Conservation (phyloP, 2,329 filamentous ascomycete species). For the Cephalotrichum gorgonifer region DNA sequence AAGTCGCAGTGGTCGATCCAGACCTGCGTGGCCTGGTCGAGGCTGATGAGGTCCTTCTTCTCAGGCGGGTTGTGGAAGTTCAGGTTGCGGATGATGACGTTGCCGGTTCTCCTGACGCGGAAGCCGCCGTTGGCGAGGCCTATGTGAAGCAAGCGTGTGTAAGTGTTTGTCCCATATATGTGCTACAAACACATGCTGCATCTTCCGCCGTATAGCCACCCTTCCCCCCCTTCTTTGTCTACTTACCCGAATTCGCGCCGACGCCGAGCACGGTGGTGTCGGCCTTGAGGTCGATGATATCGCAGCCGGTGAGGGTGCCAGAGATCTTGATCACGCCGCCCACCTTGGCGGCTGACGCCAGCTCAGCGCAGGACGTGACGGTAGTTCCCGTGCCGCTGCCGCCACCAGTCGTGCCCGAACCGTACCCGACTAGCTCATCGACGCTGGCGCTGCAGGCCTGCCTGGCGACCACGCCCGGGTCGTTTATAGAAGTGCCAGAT, state of each 20-base stretch:
- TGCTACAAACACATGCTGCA: neutral
- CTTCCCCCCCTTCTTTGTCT: too few species aligned
- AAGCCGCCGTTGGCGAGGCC: slow-evolving; percentile 34
- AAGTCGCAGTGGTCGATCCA: slow-evolving; percentile 36
- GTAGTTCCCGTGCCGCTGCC: slow-evolving; percentile 31
- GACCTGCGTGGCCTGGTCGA: slow-evolving; percentile 35
- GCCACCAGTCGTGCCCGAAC: slow-evolving; percentile 31
- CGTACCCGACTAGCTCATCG: slow-evolving; percentile 16
- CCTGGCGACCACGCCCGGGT: neutral
- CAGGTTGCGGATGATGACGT: slow-evolving; percentile 48
- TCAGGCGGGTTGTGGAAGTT: slow-evolving; percentile 37
- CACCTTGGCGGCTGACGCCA: slow-evolving; percentile 23
- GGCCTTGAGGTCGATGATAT: slow-evolving; percentile 31
- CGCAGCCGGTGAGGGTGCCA: slow-evolving; percentile 29
- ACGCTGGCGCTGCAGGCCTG: slow-evolving; percentile 1
- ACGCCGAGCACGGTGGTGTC: slow-evolving; percentile 42
- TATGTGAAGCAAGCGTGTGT: slow-evolving; percentile 1
- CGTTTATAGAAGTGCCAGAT: neutral
- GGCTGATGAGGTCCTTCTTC: slow-evolving; percentile 39
- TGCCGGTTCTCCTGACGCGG: slow-evolving; percentile 33
- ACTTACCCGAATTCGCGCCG: slow-evolving; percentile 26
- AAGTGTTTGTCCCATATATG: neutral
- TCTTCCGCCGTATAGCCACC: neutral
- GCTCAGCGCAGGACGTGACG: slow-evolving; percentile 30
- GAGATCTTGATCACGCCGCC: slow-evolving; percentile 34